A percentile compares a stretch with the other conserved stretches of the same genome.
These are phyloP conservation scores for Torulaspora gathmanii DNA, from an alignment of 805 yeast species.

Conservation along the genomic window DNA sequence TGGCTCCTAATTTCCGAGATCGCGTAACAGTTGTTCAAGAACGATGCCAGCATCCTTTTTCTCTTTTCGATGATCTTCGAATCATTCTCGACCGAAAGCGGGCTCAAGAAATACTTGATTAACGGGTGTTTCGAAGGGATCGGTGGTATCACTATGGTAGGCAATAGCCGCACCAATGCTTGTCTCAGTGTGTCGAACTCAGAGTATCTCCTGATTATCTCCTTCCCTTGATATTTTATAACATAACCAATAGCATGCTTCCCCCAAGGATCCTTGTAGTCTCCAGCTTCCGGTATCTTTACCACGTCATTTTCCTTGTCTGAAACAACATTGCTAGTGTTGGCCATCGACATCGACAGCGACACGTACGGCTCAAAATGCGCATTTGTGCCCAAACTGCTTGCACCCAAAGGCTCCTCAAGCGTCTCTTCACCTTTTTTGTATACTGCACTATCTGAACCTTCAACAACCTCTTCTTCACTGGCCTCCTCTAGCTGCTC, in stretches of 20 bases:
- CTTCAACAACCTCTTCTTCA: background rate
- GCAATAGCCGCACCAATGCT: conserved; percentile 64
- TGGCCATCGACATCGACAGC: conserved; percentile 29
- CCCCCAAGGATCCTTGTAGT: conserved; percentile 72
- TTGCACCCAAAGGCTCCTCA: conserved; percentile 1
- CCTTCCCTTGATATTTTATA: conserved; percentile 52
- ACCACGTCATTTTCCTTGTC: conserved; percentile 22
- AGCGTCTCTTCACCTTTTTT: conserved; percentile 6
- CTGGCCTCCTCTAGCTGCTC: conserved; percentile 1
- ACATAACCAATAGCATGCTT: conserved; percentile 81
- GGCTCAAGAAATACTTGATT: conserved; percentile 42
- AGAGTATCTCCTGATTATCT: conserved; percentile 80
- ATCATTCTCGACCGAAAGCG: conserved; percentile 42
- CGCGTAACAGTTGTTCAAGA: conserved; percentile 67
- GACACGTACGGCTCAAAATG: conserved; percentile 28
- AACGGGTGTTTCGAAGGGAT: conserved; percentile 82
- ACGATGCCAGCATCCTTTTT: conserved; percentile 67
- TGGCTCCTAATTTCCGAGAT: conserved; percentile 54
- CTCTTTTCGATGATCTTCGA: conserved; percentile 56
- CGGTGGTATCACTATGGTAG: conserved; percentile 84
- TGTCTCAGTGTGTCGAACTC: conserved; percentile 85
- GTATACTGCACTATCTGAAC: background rate
- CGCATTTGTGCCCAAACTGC: conserved; percentile 1
- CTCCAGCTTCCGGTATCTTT: conserved; percentile 74
- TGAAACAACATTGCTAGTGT: background rate